Evolutionary conservation across 1,284 basidiomycete species (phyloP), one percentile per base, ranked within the genome.

Genomic region (Moniliella sp.): DNA sequence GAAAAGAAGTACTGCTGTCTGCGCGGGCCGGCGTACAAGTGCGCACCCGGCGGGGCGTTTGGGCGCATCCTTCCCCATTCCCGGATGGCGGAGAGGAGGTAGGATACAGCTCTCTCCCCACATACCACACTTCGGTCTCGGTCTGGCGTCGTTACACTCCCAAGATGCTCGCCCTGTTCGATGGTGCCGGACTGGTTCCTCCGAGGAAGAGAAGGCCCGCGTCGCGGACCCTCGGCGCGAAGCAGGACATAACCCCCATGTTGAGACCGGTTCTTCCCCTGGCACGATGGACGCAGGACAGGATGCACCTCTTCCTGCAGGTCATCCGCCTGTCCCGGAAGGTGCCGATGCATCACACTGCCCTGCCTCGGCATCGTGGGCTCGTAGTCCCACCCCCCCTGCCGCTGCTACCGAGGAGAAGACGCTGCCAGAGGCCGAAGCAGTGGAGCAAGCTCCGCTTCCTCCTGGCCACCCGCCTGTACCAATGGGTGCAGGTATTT

Each of bases 121-220:
- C 38, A 5, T 18, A 39, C 10, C 56, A 57, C 26, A 42, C 52
- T 4, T 40, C 46, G 15, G 41, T 40, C 4, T 37, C 41, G 25
- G 43, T 44, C 12, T 57, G 52, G 48, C 45, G 36, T 1, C 39
- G 33, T 28, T 59, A 54, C 35, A 57, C 52, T 1, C 56, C 56
- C 3, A 42, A 45, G 18, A 56, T 52, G 4, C 42, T 59, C 1
- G 56, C 54, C 2, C 34, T 56, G 14, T 46, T 35, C 28, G 56
- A 59, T 26, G 56, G 56, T 3, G 49, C 45, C 5, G 48, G 41
- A 10, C 34, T 33, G 3, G 27, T 12, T 4, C n/a, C 17, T 10
- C 25, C 11, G 14, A n/a, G 25, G 15, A 15, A 21, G 3, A n/a
- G 8, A 23, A 23, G n/a, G 21, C 8, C 21, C 21, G 21, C 21